Evolutionary conservation across 192 early-diverging fungal genomes (phyloP).

Genomic region (Coemansia sp.): DNA sequence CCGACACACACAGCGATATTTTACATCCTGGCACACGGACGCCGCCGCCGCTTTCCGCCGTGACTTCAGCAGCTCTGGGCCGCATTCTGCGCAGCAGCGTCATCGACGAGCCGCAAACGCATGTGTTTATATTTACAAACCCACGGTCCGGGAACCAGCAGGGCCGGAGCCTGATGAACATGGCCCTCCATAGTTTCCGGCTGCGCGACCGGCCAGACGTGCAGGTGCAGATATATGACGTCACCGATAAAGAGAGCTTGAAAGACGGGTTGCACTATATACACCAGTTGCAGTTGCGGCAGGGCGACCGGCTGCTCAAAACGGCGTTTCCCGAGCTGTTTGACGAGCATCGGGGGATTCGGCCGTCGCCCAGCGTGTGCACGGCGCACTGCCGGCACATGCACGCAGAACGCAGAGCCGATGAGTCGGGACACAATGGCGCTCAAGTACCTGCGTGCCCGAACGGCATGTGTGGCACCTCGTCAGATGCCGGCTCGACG

Average conservation of each 20-base stretch:
- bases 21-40: constrained; percentile 7
- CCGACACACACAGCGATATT: neutral
- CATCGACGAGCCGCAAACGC: constrained; percentile 55
- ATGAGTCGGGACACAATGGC: neutral
- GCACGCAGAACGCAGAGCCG: neutral
- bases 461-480: neutral
- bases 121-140: constrained; percentile 76
- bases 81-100: constrained; percentile 10
- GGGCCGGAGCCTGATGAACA: constrained; percentile 58
- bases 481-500: too few relatives aligned
- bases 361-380: constrained; percentile 33
- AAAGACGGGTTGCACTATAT: constrained; percentile 60
- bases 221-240: constrained; percentile 72
- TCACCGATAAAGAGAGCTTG: constrained; percentile 60
- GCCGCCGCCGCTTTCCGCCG: constrained; percentile 10
- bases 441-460: neutral
- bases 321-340: constrained; percentile 53
- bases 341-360: constrained; percentile 16
- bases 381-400: neutral
- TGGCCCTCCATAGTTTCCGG: constrained; percentile 68
- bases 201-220: constrained; percentile 62
- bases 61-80: constrained; percentile 14
- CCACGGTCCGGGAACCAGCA: constrained; percentile 72
- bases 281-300: constrained; percentile 53
- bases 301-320: constrained; percentile 45